Evolutionary conservation across 768 basidiomycete species (phyloP).

Genomic region (Mycena olivaceomarginata): DNA sequence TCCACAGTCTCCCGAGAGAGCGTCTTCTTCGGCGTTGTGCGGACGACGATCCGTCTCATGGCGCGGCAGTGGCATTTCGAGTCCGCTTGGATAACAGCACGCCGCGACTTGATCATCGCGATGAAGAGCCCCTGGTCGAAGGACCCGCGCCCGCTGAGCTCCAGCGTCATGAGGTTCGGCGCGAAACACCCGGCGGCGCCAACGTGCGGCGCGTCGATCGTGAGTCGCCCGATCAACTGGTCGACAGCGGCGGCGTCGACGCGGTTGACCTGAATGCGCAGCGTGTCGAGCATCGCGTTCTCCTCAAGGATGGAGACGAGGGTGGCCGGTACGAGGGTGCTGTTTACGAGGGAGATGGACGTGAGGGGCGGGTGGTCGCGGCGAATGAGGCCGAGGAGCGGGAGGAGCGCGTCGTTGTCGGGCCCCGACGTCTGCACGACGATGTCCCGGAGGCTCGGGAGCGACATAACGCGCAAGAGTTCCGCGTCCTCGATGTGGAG

Average conservation of each 20-base stretch:
- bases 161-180: constrained; percentile 17
- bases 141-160: constrained; percentile 20
- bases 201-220: neutral
- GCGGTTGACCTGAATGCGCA: constrained; percentile 10
- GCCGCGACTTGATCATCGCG: constrained; percentile 16
- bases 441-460: constrained; percentile 8
- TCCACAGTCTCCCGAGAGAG: no score
- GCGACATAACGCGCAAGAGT: constrained; percentile 11
- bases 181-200: neutral
- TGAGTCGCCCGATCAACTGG: constrained; percentile 4
- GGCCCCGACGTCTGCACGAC: neutral
- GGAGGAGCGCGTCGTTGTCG: constrained; percentile 9
- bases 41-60: no score
- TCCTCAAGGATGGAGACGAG: constrained; percentile 15
- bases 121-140: constrained; percentile 5
- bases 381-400: constrained; percentile 10
- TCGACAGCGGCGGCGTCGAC: constrained; percentile 14
- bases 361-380: constrained; percentile 15
- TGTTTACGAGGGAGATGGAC: constrained; percentile 13
- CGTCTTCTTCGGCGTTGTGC: no score
- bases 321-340: constrained; percentile 9
- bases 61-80: no score
- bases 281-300: neutral
- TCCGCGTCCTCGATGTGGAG: constrained; percentile 9
- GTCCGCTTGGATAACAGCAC: neutral